A percentile compares a stretch with the other conserved stretches of the same genome.
Evolutionary conservation across 306 rosid species (phyloP).

Genomic region (Dryas octopetala): DNA sequence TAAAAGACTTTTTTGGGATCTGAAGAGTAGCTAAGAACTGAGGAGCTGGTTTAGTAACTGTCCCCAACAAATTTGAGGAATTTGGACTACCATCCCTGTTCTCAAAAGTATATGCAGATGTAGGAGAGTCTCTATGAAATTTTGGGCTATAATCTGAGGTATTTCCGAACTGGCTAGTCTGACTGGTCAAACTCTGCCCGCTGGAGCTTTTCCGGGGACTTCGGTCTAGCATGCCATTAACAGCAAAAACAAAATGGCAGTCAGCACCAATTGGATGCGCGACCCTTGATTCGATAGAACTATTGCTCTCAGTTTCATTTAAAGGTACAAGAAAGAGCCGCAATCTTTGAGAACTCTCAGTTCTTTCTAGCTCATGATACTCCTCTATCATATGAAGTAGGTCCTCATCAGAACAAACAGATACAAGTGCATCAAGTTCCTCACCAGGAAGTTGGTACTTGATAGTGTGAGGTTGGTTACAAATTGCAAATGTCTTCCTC

Average conservation of each 20-base stretch:
- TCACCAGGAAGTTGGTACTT: slow-evolving; percentile 98
- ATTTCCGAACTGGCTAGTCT: slow-evolving; percentile 55
- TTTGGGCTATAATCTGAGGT: slow-evolving; percentile 60
- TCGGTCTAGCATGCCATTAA: slow-evolving; percentile 67
- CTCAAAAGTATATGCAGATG: slow-evolving; percentile 49
- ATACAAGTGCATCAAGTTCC: slow-evolving; percentile 94
- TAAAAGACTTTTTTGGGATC: slow-evolving; percentile 45
- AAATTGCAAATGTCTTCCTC: slow-evolving; percentile 65
- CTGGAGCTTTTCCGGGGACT: slow-evolving; percentile 52
- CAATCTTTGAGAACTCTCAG: slow-evolving; percentile 70
- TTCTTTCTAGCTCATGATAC: slow-evolving; percentile 72
- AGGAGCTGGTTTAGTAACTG: slow-evolving; percentile 39
- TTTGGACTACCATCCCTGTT: slow-evolving; percentile 44
- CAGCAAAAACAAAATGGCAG: slow-evolving; percentile 73
- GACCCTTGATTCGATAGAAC: slow-evolving; percentile 53
- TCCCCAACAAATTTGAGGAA: slow-evolving; percentile 43
- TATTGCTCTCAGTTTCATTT: slow-evolving; percentile 67
- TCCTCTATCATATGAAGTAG: slow-evolving; percentile 92
- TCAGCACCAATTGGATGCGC: slow-evolving; percentile 53
- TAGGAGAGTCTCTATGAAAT: slow-evolving; percentile 43
- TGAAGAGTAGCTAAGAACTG: slow-evolving; percentile 47
- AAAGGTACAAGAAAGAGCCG: slow-evolving; percentile 77
- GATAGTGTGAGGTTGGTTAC: slow-evolving; percentile 66
- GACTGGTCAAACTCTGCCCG: slow-evolving; percentile 59
- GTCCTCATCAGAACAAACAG: slow-evolving; percentile 92